A percentile compares a stretch with the other conserved stretches of the same genome.
Evolutionary conservation across 2,329 filamentous ascomycete genomes (phyloP).

Genomic region (Alternaria burnsii): DNA sequence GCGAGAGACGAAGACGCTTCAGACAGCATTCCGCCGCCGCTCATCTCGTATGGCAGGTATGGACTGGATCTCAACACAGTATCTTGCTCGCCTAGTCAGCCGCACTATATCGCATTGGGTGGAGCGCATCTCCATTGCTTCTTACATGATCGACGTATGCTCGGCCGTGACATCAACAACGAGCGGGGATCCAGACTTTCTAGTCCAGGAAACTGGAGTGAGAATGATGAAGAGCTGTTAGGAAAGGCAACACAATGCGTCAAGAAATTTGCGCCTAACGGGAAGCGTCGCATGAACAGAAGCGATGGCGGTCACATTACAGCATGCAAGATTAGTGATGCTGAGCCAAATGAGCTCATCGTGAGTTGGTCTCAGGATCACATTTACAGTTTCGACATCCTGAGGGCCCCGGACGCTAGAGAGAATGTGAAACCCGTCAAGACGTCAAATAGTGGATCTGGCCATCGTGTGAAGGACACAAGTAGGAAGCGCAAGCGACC

Average conservation of each 20-base stretch:
- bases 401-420: slow-evolving; percentile 64
- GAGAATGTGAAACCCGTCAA: slow-evolving; percentile 47
- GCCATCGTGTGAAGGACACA: slow-evolving; percentile 39
- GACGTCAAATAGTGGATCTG: slow-evolving; percentile 21
- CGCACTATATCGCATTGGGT: slow-evolving; percentile 74
- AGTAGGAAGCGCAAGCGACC: slow-evolving; percentile 66
- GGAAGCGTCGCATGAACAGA: slow-evolving; percentile 62
- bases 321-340: slow-evolving; percentile 75
- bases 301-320: slow-evolving; percentile 71
- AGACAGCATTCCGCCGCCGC: slow-evolving; percentile 66
- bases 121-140: slow-evolving; percentile 75
- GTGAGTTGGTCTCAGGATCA: slow-evolving; percentile 74
- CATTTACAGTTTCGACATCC: slow-evolving; percentile 72
- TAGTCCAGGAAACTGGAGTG: slow-evolving; percentile 52
- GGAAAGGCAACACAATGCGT: slow-evolving; percentile 70
- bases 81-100: slow-evolving; percentile 71
- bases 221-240: slow-evolving; percentile 63
- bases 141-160: slow-evolving; percentile 73
- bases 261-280: slow-evolving; percentile 69
- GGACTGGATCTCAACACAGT: slow-evolving; percentile 72
- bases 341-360: slow-evolving; percentile 71
- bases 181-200: slow-evolving; percentile 62
- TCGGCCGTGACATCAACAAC: slow-evolving; percentile 64
- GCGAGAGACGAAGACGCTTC: slow-evolving; percentile 50
- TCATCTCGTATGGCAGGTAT: slow-evolving; percentile 72